Base-by-base conservation (phyloP, 352 stramenopile genomes). In the Phytophthora fragariaefolia region DNA sequence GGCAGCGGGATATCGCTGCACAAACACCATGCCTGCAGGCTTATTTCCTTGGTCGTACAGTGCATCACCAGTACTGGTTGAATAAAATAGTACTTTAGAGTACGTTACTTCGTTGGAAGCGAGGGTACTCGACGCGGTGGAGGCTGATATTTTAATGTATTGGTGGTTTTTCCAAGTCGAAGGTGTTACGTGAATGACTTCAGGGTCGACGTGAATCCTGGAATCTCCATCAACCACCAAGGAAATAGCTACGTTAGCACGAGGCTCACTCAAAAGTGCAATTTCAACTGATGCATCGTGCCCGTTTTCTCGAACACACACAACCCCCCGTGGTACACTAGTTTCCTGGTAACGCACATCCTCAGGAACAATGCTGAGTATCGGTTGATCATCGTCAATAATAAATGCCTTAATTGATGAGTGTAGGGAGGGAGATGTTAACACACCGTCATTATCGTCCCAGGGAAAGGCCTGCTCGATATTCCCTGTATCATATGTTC, bases 401-500 rank as follows among this genome's bases (percentile, higher is more conserved):
- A 85, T 75, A 54, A 78, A 91, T 7, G 45, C 72, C 1, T 70
- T 56, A 27, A 91, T 43, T 1, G 40, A 55, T 4, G 62, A 53
- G 13, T 50, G 45, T 2, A 50, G 12, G 4, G 26, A 27, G 7
- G 84, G 84, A 50, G 78, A 73, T 4, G 82, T 91, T 49, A 90
- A 53, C 6, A 92, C 68, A 2, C 82, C 84, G 28, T 70, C 61
- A 12, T 9, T 48, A 38, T 87, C 77, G 1, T 49, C 24, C 82
- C 82, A 93, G 1, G 68, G 57, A 61, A 85, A 91, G 12, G 66
- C 68, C 24, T 91, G 84, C 5, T 76, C 47, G 0, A 43, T 20
- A 60, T 90, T 83, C 22, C 84, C 84, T 9, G 83, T 86, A 12
- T 89, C 73, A 58, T 91, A 92, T 0, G 55, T 71, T 0, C 79